Percentiles rank a stretch among this genome's conserved stretches.
These are phyloP conservation scores for Eimeria mitis DNA, from an alignment of 169 alveolate species.

Conservation along the genomic window DNA sequence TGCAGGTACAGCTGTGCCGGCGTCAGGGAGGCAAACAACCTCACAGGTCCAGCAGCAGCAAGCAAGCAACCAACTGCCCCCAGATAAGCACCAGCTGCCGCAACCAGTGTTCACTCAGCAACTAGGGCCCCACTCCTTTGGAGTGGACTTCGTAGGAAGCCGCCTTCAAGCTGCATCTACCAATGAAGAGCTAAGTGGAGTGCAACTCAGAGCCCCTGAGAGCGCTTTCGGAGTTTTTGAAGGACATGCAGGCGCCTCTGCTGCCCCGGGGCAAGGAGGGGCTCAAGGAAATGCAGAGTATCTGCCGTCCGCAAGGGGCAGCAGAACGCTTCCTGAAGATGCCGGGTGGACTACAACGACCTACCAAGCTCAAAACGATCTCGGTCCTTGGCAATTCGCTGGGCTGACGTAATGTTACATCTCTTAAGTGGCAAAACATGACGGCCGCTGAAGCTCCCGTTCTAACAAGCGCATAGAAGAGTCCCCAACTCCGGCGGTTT, in stretches of 20 bases:
- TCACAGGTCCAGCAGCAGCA: not conserved
- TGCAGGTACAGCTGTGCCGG: not conserved
- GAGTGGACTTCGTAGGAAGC: not conserved
- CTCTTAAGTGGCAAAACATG: not conserved
- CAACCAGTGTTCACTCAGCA: conserved; percentile 28
- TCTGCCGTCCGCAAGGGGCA: conserved; percentile 71
- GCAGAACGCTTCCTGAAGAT: conserved; percentile 72
- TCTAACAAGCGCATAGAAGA: not conserved
- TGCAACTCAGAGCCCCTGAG: conserved; percentile 65
- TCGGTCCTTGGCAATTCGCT: conserved; percentile 76
- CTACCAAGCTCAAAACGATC: conserved; percentile 35
- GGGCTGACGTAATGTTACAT: conserved; percentile 1
- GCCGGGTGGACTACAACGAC: conserved; percentile 63
- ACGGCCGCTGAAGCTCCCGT: not conserved
- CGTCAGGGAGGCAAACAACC: not conserved
- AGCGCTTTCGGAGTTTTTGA: conserved; percentile 45
- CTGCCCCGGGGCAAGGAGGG: conserved; percentile 1
- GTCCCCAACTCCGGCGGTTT: not conserved
- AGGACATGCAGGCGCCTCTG: conserved; percentile 27
- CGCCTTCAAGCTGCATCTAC: conserved; percentile 20
- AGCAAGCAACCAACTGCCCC: not conserved
- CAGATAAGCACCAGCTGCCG: conserved; percentile 10
- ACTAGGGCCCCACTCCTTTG: not conserved
- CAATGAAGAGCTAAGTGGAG: conserved; percentile 46
- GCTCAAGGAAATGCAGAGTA: not conserved